Conservation (phyloP, 176 grass and related monocot genomes). For the Oryza nivara region DNA sequence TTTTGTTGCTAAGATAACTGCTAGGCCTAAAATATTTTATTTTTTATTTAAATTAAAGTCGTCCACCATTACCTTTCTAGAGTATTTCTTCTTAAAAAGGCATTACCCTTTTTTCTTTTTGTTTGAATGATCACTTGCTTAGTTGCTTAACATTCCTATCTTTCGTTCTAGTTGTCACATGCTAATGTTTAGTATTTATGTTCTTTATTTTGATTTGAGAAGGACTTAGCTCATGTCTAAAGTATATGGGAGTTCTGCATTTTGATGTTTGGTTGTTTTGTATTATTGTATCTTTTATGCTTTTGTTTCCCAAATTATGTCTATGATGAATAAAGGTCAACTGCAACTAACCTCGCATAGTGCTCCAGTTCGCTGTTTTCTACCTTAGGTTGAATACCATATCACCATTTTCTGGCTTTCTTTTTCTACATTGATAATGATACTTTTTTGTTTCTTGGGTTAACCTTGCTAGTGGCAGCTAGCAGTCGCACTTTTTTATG, state of each 20-base stretch:
- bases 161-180: neutral
- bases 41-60: neutral
- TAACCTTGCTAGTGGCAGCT: neutral
- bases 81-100: neutral
- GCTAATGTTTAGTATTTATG: neutral
- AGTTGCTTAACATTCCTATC: neutral
- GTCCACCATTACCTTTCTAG: neutral
- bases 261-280: neutral
- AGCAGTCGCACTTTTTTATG: neutral
- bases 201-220: neutral
- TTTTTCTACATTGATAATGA: neutral
- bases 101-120: neutral
- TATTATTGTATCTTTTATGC: neutral
- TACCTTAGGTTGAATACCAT: neutral
- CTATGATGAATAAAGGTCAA: neutral
- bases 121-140: neutral
- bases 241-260: neutral
- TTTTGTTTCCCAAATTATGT: neutral
- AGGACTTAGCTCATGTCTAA: neutral
- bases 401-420: neutral
- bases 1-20: neutral
- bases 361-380: neutral
- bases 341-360: neutral
- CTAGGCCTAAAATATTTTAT: neutral
- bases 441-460: neutral